Evolutionary conservation across 2,329 filamentous ascomycete species (phyloP), one percentile per base, ranked within the genome.

Genomic region (Aspergillus sp.): DNA sequence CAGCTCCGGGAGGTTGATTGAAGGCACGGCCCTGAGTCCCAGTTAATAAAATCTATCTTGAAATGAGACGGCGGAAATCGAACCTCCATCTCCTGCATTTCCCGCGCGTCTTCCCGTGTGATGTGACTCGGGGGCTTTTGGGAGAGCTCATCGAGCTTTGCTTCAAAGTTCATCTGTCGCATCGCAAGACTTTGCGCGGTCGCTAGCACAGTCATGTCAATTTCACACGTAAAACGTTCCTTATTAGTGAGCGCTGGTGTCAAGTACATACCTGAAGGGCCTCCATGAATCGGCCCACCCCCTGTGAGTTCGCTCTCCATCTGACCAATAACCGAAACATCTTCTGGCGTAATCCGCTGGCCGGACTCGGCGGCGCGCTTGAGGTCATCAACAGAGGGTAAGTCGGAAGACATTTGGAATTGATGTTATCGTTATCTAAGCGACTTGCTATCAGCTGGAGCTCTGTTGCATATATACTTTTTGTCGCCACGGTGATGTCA

Each of bases 121-220:
- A 75, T 75, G 28, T 74, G 67, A n/a, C 65, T 73, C 23, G 66
- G 70, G 9, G 73, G 73, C 52, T 77, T 77, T 3, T 69, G 61
- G 7, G 71, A 66, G 4, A 75, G 50, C 41, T 75, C 72, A 15
- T 76, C 70, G 1, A 74, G 23, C 52, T 72, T 74, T 23, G 62
- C 69, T 49, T 77, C 71, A 19, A 76, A 76, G 25, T 74, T 74
- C 68, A 72, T 74, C 58, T 76, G 73, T 45, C 68, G 64, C 66
- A 74, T 74, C 0, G 70, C 71, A 22, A 76, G 64, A 47, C 71
- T 72, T 19, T 76, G 74, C 0, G 73, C 74, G 11, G 71, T 75
- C 9, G 73, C 74, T 76, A 19, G 13, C 8, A 38, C 7, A 8
- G 9, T 38, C 34, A 38, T 38, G 4, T 28, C 25, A 28, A 7